Conservation (phyloP, 2,329 filamentous ascomycete species). For the Ascochyta clinopodiicola region DNA sequence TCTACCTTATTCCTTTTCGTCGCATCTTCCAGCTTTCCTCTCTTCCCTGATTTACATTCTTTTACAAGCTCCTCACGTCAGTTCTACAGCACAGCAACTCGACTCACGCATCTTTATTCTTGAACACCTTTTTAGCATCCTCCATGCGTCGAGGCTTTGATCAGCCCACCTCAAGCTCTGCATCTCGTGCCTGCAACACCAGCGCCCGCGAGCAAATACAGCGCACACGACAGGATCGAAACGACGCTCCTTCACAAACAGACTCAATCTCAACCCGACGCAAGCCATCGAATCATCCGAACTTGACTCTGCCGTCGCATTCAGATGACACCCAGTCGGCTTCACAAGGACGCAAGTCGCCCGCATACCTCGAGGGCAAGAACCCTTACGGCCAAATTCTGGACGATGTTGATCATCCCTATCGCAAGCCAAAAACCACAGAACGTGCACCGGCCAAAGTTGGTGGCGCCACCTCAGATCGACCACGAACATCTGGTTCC, state of each 20-base stretch:
- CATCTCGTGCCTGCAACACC: constrained; percentile 20
- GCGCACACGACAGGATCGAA: constrained; percentile 21
- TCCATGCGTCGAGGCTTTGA: constrained; percentile 35
- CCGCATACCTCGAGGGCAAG: constrained; percentile 40
- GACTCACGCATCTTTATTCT: neutral
- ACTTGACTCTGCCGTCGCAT: constrained; percentile 11
- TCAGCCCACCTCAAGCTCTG: constrained; percentile 27
- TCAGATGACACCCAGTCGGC: constrained; percentile 10
- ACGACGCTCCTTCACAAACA: constrained; percentile 12
- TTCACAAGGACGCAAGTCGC: constrained; percentile 25
- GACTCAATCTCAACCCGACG: constrained; percentile 13
- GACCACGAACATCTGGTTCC: constrained; percentile 25
- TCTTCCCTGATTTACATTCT: neutral
- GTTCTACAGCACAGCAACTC: constrained; percentile 4
- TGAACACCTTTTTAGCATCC: neutral
- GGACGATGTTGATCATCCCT: constrained; percentile 30
- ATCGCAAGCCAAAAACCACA: constrained; percentile 19
- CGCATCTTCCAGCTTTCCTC: constrained; percentile 18
- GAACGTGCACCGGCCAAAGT: constrained; percentile 27
- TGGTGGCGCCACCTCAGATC: constrained; percentile 28
- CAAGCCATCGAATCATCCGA: constrained; percentile 14
- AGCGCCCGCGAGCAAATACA: constrained; percentile 21
- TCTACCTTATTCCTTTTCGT: constrained; percentile 24
- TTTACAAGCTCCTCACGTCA: constrained; percentile 6
- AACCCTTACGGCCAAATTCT: constrained; percentile 43